Conservation (phyloP, 129 eudicot species). For the carrot (Daucus carota) region DNA sequence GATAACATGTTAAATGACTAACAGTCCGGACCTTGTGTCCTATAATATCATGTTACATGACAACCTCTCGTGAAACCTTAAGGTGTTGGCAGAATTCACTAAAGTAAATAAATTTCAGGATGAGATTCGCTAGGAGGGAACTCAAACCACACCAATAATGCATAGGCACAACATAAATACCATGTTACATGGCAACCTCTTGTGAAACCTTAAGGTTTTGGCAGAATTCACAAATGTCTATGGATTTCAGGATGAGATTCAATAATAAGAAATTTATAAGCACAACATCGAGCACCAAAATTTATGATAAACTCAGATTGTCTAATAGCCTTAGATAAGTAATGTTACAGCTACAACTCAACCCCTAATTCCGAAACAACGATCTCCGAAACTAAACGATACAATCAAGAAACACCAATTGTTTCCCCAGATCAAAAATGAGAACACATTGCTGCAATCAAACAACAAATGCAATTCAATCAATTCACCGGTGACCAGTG, state of each 20-base stretch:
- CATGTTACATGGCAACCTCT: too few relatives aligned
- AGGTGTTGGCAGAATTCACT: background rate
- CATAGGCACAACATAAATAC: too few relatives aligned
- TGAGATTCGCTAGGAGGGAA: too few relatives aligned
- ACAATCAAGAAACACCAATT: background rate
- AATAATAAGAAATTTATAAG: background rate
- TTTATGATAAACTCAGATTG: background rate
- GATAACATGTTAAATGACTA: background rate
- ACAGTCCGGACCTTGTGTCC: too few relatives aligned
- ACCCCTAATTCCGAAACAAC: background rate
- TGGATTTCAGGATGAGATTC: too few relatives aligned
- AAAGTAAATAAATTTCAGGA: too few relatives aligned
- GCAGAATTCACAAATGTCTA: background rate
- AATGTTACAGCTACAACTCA: background rate
- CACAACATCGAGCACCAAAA: background rate
- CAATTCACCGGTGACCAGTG: background rate
- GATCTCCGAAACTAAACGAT: background rate
- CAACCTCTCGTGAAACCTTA: too few relatives aligned
- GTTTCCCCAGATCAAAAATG: background rate
- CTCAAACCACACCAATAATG: too few relatives aligned
- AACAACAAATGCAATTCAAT: background rate
- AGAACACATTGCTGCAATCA: background rate
- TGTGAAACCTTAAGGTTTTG: too few relatives aligned
- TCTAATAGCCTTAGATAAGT: background rate
- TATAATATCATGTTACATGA: too few relatives aligned